These are phyloP conservation scores for Olyra latifolia DNA, from an alignment of 176 grass and related monocot species.

Conservation along the genomic window DNA sequence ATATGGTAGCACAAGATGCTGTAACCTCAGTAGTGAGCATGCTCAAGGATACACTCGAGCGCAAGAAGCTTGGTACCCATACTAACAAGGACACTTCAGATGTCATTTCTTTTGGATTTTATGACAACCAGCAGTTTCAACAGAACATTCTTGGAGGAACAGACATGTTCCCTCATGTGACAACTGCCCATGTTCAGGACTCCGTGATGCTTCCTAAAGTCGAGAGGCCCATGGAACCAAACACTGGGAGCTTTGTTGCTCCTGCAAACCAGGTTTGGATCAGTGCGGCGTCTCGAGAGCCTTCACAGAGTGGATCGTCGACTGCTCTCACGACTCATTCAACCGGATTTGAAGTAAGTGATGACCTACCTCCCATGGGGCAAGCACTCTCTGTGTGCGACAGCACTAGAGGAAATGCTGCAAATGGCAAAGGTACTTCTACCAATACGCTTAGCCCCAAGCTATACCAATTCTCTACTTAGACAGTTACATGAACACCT, in stretches of 20 bases:
- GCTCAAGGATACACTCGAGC: slow-evolving; percentile 73
- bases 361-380: slow-evolving; percentile 42
- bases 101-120: slow-evolving; percentile 55
- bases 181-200: slow-evolving; percentile 43
- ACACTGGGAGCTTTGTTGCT: slow-evolving; percentile 20
- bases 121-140: slow-evolving; percentile 41
- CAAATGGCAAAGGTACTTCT: slow-evolving; percentile 51
- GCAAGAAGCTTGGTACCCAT: slow-evolving; percentile 50
- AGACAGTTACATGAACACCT: background rate
- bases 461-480: background rate
- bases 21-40: slow-evolving; percentile 68
- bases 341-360: slow-evolving; percentile 60
- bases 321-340: slow-evolving; percentile 47
- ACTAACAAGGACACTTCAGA: slow-evolving; percentile 15
- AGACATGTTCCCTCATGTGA: slow-evolving; percentile 34
- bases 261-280: slow-evolving; percentile 47
- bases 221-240: slow-evolving; percentile 28
- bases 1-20: slow-evolving; percentile 42
- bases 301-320: slow-evolving; percentile 73
- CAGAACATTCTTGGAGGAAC: slow-evolving; percentile 39
- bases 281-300: slow-evolving; percentile 43
- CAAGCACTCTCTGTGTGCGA: slow-evolving; percentile 56
- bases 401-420: slow-evolving; percentile 42
- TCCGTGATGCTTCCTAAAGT: slow-evolving; percentile 30
- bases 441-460: background rate